Conservation (phyloP, 495 filamentous ascomycete genomes). For the Amniculicola lignicola region DNA sequence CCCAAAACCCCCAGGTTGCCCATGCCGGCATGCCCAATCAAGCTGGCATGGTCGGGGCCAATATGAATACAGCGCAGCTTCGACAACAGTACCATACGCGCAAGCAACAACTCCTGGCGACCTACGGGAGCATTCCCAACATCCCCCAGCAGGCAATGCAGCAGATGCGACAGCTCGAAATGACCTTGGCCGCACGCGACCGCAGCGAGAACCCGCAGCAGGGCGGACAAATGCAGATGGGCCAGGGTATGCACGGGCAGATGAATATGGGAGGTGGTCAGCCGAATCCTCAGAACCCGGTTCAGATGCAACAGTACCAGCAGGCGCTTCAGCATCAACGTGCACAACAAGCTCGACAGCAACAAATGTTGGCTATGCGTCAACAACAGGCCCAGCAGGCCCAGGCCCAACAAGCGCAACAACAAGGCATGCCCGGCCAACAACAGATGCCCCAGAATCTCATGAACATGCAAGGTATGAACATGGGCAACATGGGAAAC, state of each 20-base stretch:
- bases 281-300: constrained; percentile 5
- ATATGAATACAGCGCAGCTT: constrained; percentile 14
- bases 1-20: constrained; percentile 8
- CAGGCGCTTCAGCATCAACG: constrained; percentile 12
- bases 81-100: neutral
- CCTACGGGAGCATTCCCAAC: neutral
- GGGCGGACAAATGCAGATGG: constrained; percentile 14
- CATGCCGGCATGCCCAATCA: neutral
- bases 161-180: constrained; percentile 16
- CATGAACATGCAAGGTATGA: constrained; percentile 18
- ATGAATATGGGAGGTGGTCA: constrained; percentile 3
- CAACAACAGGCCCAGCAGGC: constrained; percentile 2
- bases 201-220: neutral
- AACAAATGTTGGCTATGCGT: constrained; percentile 11
- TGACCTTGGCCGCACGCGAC: neutral
- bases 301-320: constrained; percentile 25
- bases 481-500: constrained; percentile 14
- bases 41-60: neutral
- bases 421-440: constrained; percentile 8
- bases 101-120: constrained; percentile 1
- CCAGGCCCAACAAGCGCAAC: neutral
- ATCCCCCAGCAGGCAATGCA: constrained; percentile 6
- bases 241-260: constrained; percentile 5
- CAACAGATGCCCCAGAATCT: constrained; percentile 11
- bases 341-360: constrained; percentile 19